Evolutionary conservation across 2,329 filamentous ascomycete genomes (phyloP), one percentile per base, ranked within the genome.

Genomic region (Drechmeria coniospora): DNA sequence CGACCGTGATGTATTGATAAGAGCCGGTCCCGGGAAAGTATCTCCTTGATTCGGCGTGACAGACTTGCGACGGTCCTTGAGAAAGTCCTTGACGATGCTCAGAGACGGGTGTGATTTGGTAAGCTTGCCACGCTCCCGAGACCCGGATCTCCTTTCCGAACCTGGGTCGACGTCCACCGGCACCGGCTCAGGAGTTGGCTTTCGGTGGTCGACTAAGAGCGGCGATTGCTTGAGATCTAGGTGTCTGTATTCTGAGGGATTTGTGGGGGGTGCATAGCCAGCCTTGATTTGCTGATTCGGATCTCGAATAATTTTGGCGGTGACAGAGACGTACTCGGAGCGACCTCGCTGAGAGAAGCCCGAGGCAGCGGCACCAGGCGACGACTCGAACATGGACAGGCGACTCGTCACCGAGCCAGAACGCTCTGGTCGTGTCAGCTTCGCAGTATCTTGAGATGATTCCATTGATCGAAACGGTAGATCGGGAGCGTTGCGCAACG

Each of bases 261-360:
- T 59, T 21, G 47, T 52, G 3, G 49, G 51, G 3, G 48, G 40
- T 12, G 67, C 63, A 2, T 56, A 43, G 13, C 47, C 46, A 32
- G 49, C 54, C 5, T 53, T 49, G 23, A 55, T 53, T 13, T 47
- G 48, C 19, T 66, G 57, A 13, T 46, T 49, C 8, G 65, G 59
- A 37, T 79, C 78, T 26, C 82, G 73, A 21, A 92, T 60, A 36
- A 92, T 92, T 28, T 77, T 73, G 26, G 86, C 81, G 12, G 79
- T 90, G 8, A 93, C 84, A 25, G 84, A 86, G n/a, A 92, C 72
- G 1, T 82, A 86, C 43, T 86, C 81, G 5, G 75, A 67, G 2
- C 59, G 58, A 5, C 63, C 60, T 11, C 57, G 53, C n/a, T 57
- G 47, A 6, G 46, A 41, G 4, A 30, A 34, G 15, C 30, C 34